Conservation (phyloP, 208 protist genomes). For the Trichomonas tenax region DNA sequence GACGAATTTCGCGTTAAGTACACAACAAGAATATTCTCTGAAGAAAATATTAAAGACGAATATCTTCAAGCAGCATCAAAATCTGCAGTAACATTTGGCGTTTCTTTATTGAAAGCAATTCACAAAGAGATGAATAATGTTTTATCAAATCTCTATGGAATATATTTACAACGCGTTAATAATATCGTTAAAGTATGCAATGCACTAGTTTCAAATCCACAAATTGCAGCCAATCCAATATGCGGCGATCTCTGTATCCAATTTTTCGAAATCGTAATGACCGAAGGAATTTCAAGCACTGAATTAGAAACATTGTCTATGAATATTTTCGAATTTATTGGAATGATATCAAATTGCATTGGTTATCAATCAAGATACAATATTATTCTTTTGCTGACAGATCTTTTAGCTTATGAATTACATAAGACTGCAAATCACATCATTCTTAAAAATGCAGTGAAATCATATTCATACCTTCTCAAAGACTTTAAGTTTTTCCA, state of each 20-base stretch:
- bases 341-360: not conserved
- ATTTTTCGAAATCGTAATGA: not conserved
- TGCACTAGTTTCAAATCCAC: not conserved
- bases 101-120: not conserved
- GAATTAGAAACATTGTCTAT: not conserved
- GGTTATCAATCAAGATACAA: not conserved
- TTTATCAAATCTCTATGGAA: not conserved
- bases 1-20: not conserved
- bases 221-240: not conserved
- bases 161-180: not conserved
- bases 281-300: not conserved
- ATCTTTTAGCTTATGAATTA: not conserved
- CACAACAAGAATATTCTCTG: not conserved
- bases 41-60: not conserved
- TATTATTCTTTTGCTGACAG: not conserved
- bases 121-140: not conserved
- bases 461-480: not conserved
- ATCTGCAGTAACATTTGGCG: not conserved
- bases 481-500: not conserved
- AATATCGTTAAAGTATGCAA: not conserved
- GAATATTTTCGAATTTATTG: not conserved
- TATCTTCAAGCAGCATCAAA: not conserved
- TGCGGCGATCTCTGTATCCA: not conserved
- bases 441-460: not conserved
- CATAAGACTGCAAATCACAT: not conserved